These are phyloP conservation scores for Tilletia walkeri DNA, from an alignment of 1,284 basidiomycete genomes.

Conservation along the genomic window DNA sequence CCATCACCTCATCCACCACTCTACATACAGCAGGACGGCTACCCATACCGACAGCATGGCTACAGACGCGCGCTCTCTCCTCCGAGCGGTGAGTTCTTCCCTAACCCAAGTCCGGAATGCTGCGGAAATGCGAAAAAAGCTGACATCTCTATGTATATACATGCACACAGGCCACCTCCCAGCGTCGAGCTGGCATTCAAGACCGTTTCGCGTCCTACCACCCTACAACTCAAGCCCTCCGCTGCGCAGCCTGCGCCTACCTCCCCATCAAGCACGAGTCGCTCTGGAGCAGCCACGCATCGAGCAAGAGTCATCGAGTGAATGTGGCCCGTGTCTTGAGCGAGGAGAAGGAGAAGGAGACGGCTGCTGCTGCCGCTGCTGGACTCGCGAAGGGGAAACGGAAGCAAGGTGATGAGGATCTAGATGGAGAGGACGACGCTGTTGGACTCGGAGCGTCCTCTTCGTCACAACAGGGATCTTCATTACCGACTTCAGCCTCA, in stretches of 20 bases:
- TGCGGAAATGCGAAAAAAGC: not conserved
- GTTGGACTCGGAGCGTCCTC: constrained; percentile 2
- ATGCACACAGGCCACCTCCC: constrained; percentile 28
- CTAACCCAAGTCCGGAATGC: not conserved
- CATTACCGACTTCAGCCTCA: not conserved
- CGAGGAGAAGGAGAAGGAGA: constrained; percentile 20
- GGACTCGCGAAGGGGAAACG: constrained; percentile 30
- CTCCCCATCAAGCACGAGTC: constrained; percentile 42
- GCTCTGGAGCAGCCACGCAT: constrained; percentile 38
- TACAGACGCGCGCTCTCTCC: constrained; percentile 34
- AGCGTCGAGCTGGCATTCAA: constrained; percentile 21
- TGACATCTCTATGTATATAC: not conserved
- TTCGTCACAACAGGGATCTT: not conserved
- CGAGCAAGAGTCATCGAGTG: constrained; percentile 36
- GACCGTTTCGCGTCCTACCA: constrained; percentile 42
- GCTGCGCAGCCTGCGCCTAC: constrained; percentile 41
- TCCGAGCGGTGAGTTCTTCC: constrained; percentile 24
- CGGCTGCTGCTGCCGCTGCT: constrained; percentile 22
- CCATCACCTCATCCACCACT: not conserved
- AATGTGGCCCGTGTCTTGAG: constrained; percentile 26
- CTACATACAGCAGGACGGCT: not conserved
- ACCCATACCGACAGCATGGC: constrained; percentile 20
- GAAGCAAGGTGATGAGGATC: constrained; percentile 25
- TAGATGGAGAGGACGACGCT: not conserved
- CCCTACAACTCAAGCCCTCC: constrained; percentile 29